These are phyloP conservation scores for Glebionis coronaria DNA, from an alignment of 129 eudicot species.

Conservation along the genomic window DNA sequence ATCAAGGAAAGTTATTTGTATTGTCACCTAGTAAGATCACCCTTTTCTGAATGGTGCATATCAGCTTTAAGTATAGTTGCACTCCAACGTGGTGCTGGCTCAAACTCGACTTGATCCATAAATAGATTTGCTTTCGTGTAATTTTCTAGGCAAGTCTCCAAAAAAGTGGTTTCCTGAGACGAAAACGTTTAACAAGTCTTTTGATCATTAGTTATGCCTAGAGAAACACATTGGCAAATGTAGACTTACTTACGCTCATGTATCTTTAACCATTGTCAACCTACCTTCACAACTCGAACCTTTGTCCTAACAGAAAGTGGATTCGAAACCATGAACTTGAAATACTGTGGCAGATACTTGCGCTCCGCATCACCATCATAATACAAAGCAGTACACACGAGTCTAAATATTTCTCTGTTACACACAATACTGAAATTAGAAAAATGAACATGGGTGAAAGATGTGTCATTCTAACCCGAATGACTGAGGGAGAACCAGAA, in stretches of 20 bases:
- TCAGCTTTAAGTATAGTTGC: conserved; percentile 69
- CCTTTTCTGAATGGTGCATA: conserved; percentile 30
- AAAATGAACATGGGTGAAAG: no score
- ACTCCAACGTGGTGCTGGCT: conserved; percentile 82
- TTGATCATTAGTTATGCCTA: not conserved
- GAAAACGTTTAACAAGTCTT: not conserved
- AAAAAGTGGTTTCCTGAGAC: conserved; percentile 51
- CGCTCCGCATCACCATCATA: no score
- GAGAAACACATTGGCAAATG: conserved; percentile 7
- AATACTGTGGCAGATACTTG: conserved; percentile 97
- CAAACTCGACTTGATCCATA: conserved; percentile 99
- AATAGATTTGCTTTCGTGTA: conserved; percentile 81
- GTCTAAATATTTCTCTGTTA: no score
- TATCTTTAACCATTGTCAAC: conserved; percentile 34
- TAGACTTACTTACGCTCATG: conserved; percentile 23
- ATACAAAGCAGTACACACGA: no score
- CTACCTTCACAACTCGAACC: conserved; percentile 97
- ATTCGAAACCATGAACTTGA: conserved; percentile 91
- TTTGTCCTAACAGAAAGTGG: conserved; percentile 96
- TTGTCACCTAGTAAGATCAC: no score
- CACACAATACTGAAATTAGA: no score
- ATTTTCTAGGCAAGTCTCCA: conserved; percentile 68
- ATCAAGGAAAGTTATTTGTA: no score
- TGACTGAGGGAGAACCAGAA: no score
- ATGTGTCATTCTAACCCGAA: no score